Evolutionary conservation across 2,329 filamentous ascomycete genomes (phyloP), one percentile per base, ranked within the genome.

Genomic region (Polychaeton citri): DNA sequence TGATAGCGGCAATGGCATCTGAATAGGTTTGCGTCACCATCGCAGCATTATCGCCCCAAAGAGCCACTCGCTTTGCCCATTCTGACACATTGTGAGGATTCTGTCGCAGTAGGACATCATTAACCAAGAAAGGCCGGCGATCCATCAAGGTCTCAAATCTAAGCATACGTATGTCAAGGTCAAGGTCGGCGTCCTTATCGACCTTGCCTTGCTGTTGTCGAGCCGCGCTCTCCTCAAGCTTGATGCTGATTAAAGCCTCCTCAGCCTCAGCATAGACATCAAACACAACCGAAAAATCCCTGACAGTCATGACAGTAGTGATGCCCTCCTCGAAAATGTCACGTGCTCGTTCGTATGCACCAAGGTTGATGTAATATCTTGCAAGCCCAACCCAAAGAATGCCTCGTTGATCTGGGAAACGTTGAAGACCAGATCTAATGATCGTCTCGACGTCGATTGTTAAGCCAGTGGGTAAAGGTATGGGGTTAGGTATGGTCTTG

Each of bases 81-180:
- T 98, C 90, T 17, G 79, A 74, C 35, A 98, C 88, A 51, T 87
- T 95, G 63, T 95, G 85, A 1, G 90, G 88, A 51, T 98, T 98
- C 55, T 98, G 90, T 31, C 92, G 78, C 32, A 98, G 66, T 10
- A 96, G 67, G 13, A 98, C 90, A 55, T 98, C 90, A 58, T 98
- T 98, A 33, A 98, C 74, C 32, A 98, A 70, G 65, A 98, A 98
- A 3, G 90, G 88, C 37, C 90, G 74, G 36, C 90, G 78, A 58
- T 98, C 88, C 88, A 98, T 96, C 37, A 98, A 70, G 52, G 95
- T 87, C 60, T 98, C 90, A 51, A 98, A 98, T 36, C 90, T 79
- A 73, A 95, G 80, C 86, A 98, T 94, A 34, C 87, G 78, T 47
- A 96, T 85, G 57, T 98, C 92, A 19, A 98, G 71, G 51, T 96